Base-by-base conservation (phyloP, 2,329 filamentous ascomycete species). In the Colletotrichum graminicola region DNA sequence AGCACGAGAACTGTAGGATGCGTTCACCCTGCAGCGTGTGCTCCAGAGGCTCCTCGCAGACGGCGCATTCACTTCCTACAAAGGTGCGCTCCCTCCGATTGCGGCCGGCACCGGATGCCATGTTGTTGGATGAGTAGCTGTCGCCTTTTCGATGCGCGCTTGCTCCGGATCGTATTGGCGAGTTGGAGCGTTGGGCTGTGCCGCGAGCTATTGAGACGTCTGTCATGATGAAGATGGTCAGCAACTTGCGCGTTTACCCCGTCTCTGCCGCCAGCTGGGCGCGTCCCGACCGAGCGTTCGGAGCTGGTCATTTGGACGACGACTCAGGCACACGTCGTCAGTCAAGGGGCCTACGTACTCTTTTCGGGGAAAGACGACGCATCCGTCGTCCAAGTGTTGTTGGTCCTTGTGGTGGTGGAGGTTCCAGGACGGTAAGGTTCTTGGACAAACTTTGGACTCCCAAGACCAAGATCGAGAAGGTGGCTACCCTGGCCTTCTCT, bases 11-110 rank as follows among this genome's bases (percentile, higher is more conserved):
- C 80, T 98, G 96, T 65, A 99, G 86, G 73, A 99, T 94, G 75
- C 94, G 91, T 84, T 99, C 96, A 71, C 96, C 96, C 62, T 93
- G 93, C 57, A 99, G 87, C 4, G 94, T 99, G 81, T 98, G 95
- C 82, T 98, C 96, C 73, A 99, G 84, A 3, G 95, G 95, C 83
- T 99, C 96, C 80, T 99, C 96, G 80, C 96, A 99, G 21, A 98
- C 95, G 62, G 95, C 93, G 82, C 96, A 99, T 84, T 97, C 93
- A 80, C 91, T 94, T 56, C 96, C 96, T 66, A 98, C 93, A 82
- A 98, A 98, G 2, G 95, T 99, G 79, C 96, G 90, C 83, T 98
- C 95, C 78, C 95, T 89, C 79, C 96, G 91, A 77, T 89, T 91
- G 29, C 94, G 88, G 78, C 97, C 94, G 63, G 92, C 77, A 56